Conservation (phyloP, 306 rosid species). For the Fragaria ananassa region DNA sequence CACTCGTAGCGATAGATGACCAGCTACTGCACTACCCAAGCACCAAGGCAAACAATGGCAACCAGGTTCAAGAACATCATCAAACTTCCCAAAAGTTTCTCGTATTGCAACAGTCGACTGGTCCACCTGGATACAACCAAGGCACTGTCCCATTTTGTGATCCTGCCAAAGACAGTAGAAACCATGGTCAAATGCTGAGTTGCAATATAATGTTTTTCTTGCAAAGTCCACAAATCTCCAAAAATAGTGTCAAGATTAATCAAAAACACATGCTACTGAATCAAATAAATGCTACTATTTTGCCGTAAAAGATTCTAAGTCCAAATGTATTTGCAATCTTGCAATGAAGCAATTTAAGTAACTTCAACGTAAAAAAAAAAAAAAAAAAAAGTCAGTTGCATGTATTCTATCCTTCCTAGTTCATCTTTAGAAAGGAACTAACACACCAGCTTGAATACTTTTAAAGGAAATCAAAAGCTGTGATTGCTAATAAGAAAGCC, state of each 20-base stretch:
- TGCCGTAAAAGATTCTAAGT: background rate
- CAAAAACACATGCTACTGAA: background rate
- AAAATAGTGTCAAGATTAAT: background rate
- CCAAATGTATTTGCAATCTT: background rate
- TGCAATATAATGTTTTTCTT: background rate
- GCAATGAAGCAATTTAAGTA: background rate
- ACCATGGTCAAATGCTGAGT: background rate
- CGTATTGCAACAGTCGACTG: conserved; percentile 50
- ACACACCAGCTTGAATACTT: background rate
- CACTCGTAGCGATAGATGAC: conserved; percentile 50
- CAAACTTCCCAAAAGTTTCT: conserved; percentile 57
- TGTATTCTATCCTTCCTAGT: background rate
- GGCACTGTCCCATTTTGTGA: conserved; percentile 45
- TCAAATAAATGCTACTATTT: background rate
- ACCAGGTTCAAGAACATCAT: conserved; percentile 50
- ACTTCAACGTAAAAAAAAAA: background rate
- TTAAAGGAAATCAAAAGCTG: background rate
- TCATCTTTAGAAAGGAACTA: background rate
- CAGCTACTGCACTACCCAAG: conserved; percentile 42
- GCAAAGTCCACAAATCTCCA: background rate
- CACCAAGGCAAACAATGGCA: conserved; percentile 60
- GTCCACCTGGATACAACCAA: conserved; percentile 54
- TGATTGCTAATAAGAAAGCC: background rate
- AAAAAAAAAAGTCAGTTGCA: background rate
- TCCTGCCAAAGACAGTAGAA: conserved; percentile 6